These are phyloP conservation scores for Penstemon eatonii DNA, from an alignment of 257 asterid genomes.

Conservation along the genomic window DNA sequence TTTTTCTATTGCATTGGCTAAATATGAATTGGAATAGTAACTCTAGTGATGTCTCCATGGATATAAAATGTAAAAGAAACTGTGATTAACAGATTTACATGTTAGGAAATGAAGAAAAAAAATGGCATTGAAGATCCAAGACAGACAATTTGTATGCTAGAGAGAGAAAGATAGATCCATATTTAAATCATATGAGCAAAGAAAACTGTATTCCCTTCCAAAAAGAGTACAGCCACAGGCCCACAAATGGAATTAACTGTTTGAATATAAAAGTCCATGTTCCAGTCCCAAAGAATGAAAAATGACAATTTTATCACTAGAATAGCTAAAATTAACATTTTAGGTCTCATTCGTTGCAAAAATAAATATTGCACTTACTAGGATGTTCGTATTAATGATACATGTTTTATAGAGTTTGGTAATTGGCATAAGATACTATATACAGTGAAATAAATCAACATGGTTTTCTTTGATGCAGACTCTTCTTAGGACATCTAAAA, in stretches of 20 bases:
- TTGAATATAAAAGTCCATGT: background rate
- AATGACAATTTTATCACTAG: background rate
- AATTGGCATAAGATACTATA: background rate
- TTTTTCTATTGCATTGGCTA: background rate
- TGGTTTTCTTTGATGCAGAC: background rate
- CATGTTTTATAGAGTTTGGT: background rate
- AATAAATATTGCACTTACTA: background rate
- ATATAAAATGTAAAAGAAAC: background rate
- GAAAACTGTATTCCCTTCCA: background rate
- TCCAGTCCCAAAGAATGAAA: background rate
- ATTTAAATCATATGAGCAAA: background rate
- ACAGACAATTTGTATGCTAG: background rate
- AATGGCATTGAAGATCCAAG: background rate
- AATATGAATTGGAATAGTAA: background rate
- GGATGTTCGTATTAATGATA: background rate
- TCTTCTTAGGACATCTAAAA: conserved; percentile 1
- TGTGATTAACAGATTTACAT: background rate
- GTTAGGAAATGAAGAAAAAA: background rate
- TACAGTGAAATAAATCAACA: background rate
- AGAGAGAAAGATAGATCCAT: background rate
- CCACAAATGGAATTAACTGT: background rate
- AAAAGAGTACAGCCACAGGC: background rate
- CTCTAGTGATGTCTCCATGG: background rate
- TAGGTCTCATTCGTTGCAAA: background rate
- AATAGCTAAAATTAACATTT: background rate